These are phyloP conservation scores for Xylariaceae sp. DNA, from an alignment of 2,329 filamentous ascomycete species.

Conservation along the genomic window DNA sequence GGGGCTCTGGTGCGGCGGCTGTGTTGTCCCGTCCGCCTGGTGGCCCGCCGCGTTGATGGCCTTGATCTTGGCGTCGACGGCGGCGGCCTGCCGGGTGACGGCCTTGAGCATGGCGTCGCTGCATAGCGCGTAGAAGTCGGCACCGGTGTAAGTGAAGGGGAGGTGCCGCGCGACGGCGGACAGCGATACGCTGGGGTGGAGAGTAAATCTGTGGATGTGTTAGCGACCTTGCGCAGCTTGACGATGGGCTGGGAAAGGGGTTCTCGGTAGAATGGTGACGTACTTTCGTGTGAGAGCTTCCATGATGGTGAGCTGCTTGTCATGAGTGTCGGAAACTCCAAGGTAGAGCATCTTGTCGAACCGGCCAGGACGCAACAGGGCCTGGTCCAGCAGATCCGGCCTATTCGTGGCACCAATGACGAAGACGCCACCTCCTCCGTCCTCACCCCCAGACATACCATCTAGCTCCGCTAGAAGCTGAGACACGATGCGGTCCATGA, in stretches of 20 bases:
- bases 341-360: slow-evolving; percentile 99
- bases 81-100: slow-evolving; percentile 81
- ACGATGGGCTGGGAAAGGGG: not conserved
- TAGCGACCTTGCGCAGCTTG: too few relatives aligned
- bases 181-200: slow-evolving; percentile 76
- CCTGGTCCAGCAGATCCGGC: slow-evolving; percentile 88
- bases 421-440: slow-evolving; percentile 78
- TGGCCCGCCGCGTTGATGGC: slow-evolving; percentile 53
- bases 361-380: slow-evolving; percentile 79
- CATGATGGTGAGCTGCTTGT: slow-evolving; percentile 91
- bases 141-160: slow-evolving; percentile 95
- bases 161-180: slow-evolving; percentile 67
- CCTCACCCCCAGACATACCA: slow-evolving; percentile 92
- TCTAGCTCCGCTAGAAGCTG: slow-evolving; percentile 93
- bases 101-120: slow-evolving; percentile 99
- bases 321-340: slow-evolving; percentile 92
- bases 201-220: slow-evolving; percentile 63
- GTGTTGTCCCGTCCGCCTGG: slow-evolving; percentile 12
- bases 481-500: slow-evolving; percentile 96
- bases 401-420: slow-evolving; percentile 96
- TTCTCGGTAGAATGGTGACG: too few relatives aligned
- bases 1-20: slow-evolving; percentile 20
- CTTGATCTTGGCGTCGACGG: slow-evolving; percentile 79
- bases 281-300: slow-evolving; percentile 93
- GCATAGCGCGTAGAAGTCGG: slow-evolving; percentile 94